Conservation (phyloP, 257 asterid species). For the Forsythia viridissima region DNA sequence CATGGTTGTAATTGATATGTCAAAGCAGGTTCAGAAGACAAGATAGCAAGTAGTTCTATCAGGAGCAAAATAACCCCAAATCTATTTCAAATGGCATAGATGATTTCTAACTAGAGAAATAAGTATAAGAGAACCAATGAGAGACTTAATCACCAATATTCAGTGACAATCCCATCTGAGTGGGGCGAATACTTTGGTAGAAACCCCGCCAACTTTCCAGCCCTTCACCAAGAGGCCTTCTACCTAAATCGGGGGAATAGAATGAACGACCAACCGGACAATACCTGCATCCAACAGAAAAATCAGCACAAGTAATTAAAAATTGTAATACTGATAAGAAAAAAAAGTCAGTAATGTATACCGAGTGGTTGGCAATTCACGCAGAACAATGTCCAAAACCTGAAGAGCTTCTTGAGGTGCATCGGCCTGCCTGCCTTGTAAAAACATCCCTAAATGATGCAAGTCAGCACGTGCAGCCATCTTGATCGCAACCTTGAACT, state of each 20-base stretch:
- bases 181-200: conserved; percentile 95
- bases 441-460: conserved; percentile 89
- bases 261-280: conserved; percentile 85
- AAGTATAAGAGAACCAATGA: not conserved
- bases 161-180: conserved; percentile 93
- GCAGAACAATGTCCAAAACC: conserved; percentile 91
- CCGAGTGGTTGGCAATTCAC: conserved; percentile 82
- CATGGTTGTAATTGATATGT: not conserved
- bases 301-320: not conserved
- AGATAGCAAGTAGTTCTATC: not conserved
- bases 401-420: conserved; percentile 98
- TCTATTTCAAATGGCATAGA: not conserved
- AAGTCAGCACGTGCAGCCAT: conserved; percentile 94
- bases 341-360: conserved; percentile 19
- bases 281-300: conserved; percentile 44
- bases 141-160: conserved; percentile 67
- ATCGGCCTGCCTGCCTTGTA: conserved; percentile 90
- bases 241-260: conserved; percentile 76
- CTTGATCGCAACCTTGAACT: conserved; percentile 79
- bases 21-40: not conserved
- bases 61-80: not conserved
- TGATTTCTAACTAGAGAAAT: not conserved
- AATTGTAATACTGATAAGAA: not conserved
- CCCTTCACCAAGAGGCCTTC: conserved; percentile 87
- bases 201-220: conserved; percentile 98